Evolutionary conservation across 768 basidiomycete species (phyloP).

Genomic region (Cytidiella melzeri): DNA sequence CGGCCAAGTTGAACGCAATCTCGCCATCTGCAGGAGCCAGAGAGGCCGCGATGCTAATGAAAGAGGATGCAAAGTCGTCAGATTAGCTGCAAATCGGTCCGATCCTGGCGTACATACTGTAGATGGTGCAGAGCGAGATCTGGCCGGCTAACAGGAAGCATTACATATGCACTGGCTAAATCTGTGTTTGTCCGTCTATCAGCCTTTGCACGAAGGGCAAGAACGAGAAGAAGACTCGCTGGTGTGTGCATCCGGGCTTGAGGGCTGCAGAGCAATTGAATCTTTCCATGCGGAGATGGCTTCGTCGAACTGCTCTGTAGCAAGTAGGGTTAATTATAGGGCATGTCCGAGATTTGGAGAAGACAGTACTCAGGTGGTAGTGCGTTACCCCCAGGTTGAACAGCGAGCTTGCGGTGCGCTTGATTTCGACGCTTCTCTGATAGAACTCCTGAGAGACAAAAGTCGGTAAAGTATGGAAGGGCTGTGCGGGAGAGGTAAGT

Average conservation of each 20-base stretch:
- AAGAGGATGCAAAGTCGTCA: conserved; percentile 22
- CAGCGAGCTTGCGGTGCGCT: conserved; percentile 71
- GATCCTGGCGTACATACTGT: conserved; percentile 40
- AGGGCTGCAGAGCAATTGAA: conserved; percentile 73
- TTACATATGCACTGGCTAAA: conserved; percentile 85
- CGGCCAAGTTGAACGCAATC: conserved; percentile 87
- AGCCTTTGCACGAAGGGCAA: conserved; percentile 18
- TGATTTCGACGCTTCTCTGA: conserved; percentile 73
- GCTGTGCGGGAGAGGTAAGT: neutral
- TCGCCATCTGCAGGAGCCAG: conserved; percentile 86
- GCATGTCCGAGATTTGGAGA: neutral
- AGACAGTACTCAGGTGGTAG: conserved; percentile 69
- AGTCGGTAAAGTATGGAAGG: neutral
- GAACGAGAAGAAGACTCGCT: conserved; percentile 43
- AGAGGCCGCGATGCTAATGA: conserved; percentile 66
- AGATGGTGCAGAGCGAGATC: conserved; percentile 85
- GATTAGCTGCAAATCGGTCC: conserved; percentile 25
- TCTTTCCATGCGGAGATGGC: conserved; percentile 86
- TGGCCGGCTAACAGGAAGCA: conserved; percentile 71
- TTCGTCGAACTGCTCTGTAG: conserved; percentile 77
- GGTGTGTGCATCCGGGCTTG: conserved; percentile 82
- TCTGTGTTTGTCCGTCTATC: conserved; percentile 37
- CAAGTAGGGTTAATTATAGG: neutral
- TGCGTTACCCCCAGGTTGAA: conserved; percentile 89
- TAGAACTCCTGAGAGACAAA: conserved; percentile 39